Conservation (phyloP, 371 early-diverging fungal genomes). For the Rhizopus arrhizus region DNA sequence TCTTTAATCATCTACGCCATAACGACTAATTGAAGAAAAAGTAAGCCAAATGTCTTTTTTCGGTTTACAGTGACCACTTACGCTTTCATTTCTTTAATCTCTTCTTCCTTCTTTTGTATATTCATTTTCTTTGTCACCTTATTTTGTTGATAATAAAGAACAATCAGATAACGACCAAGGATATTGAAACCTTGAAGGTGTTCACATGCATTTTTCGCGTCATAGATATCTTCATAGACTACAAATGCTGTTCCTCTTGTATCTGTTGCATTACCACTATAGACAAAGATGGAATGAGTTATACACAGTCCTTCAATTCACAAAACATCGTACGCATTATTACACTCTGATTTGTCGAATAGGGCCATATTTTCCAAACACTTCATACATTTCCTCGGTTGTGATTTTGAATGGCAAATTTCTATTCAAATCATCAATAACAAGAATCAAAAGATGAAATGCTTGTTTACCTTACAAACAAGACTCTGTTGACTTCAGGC, state of each 20-base stretch:
- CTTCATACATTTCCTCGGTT: conserved; percentile 92
- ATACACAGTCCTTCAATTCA: not conserved
- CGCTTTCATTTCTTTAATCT: conserved; percentile 81
- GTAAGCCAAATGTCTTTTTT: not conserved
- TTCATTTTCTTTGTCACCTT: conserved; percentile 83
- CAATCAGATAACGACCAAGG: conserved; percentile 92
- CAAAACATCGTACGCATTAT: not conserved
- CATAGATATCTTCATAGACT: conserved; percentile 96
- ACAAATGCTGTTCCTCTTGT: conserved; percentile 96
- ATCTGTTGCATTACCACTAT: conserved; percentile 79
- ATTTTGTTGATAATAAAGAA: conserved; percentile 88
- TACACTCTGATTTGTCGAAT: conserved; percentile 92
- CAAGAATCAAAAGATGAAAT: no score
- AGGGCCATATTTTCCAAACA: conserved; percentile 97
- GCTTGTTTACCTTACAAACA: conserved; percentile 74
- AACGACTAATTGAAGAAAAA: not conserved
- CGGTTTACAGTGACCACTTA: conserved; percentile 28
- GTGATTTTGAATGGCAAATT: conserved; percentile 96
- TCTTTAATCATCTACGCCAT: not conserved
- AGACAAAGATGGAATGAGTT: not conserved
- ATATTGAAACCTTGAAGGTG: conserved; percentile 95
- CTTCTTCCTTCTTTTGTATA: conserved; percentile 83
- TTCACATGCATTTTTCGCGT: conserved; percentile 95
- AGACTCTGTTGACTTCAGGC: conserved; percentile 90
- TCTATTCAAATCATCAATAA: conserved; percentile 30